Evolutionary conservation across 805 yeast genomes (phyloP).

Genomic region (Starmerella apis): DNA sequence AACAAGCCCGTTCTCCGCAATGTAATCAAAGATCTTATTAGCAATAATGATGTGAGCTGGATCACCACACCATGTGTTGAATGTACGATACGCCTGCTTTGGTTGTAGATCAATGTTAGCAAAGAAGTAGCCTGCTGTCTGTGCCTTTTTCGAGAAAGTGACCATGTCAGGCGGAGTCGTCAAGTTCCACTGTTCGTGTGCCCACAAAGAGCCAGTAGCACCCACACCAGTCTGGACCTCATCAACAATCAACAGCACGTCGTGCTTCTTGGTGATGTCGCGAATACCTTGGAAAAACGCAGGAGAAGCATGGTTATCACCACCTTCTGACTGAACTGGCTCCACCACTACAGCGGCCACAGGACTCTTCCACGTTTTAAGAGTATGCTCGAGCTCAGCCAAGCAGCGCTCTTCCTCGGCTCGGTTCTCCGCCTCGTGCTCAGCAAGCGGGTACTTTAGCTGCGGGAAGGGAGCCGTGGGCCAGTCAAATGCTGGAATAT

Average conservation of each 20-base stretch:
- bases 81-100: conserved; percentile 71
- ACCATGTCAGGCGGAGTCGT: conserved; percentile 72
- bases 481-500: conserved; percentile 87
- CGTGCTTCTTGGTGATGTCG: conserved; percentile 60
- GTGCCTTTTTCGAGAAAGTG: conserved; percentile 81
- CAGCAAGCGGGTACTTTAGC: conserved; percentile 73
- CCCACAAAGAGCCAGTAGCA: conserved; percentile 80
- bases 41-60: conserved; percentile 71
- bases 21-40: conserved; percentile 59
- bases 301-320: conserved; percentile 76
- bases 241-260: conserved; percentile 63
- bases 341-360: conserved; percentile 84
- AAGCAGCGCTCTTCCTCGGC: conserved; percentile 76
- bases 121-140: conserved; percentile 80
- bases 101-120: conserved; percentile 64
- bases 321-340: conserved; percentile 88
- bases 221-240: conserved; percentile 89
- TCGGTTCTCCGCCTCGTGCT: conserved; percentile 50
- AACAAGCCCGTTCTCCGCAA: conserved; percentile 49
- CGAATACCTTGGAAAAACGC: conserved; percentile 74
- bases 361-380: conserved; percentile 58
- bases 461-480: conserved; percentile 90
- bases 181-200: conserved; percentile 74
- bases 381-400: conserved; percentile 58
- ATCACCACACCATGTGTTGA: conserved; percentile 92